These are phyloP conservation scores for Podaxis carcinomalis DNA, from an alignment of 768 basidiomycete species.

Conservation along the genomic window DNA sequence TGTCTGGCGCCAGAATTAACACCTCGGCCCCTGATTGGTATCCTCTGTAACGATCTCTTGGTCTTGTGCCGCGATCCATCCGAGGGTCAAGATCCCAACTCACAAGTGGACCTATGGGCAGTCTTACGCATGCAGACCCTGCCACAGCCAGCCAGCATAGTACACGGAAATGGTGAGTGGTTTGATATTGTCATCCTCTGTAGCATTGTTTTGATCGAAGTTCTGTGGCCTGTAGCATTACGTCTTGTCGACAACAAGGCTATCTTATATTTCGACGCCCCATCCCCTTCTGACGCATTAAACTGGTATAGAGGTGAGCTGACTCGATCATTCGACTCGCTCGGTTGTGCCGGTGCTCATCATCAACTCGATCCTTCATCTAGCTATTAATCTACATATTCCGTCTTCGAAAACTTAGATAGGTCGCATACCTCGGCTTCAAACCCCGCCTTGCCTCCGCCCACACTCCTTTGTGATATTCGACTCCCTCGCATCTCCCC, in stretches of 20 bases:
- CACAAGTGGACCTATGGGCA: constrained; percentile 89
- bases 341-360: not conserved
- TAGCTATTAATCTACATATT: constrained; percentile 88
- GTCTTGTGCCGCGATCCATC: constrained; percentile 88
- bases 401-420: constrained; percentile 73
- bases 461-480: constrained; percentile 5
- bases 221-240: constrained; percentile 45
- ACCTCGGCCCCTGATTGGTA: constrained; percentile 71
- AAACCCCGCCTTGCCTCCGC: not conserved
- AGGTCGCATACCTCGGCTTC: not conserved
- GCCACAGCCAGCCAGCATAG: constrained; percentile 85
- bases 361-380: not conserved
- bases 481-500: not conserved
- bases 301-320: constrained; percentile 85
- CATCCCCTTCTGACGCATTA: constrained; percentile 78
- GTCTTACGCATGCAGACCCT: constrained; percentile 94
- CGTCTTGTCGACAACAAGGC: constrained; percentile 91
- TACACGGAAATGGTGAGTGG: constrained; percentile 72
- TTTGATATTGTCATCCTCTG: not conserved
- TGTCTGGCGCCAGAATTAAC: constrained; percentile 86
- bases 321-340: not conserved
- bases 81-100: constrained; percentile 70
- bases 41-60: constrained; percentile 90
- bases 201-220: constrained; percentile 4
- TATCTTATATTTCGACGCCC: constrained; percentile 84